Conservation (phyloP, 23 red algal genomes). For the Gracilaria domingensis region DNA sequence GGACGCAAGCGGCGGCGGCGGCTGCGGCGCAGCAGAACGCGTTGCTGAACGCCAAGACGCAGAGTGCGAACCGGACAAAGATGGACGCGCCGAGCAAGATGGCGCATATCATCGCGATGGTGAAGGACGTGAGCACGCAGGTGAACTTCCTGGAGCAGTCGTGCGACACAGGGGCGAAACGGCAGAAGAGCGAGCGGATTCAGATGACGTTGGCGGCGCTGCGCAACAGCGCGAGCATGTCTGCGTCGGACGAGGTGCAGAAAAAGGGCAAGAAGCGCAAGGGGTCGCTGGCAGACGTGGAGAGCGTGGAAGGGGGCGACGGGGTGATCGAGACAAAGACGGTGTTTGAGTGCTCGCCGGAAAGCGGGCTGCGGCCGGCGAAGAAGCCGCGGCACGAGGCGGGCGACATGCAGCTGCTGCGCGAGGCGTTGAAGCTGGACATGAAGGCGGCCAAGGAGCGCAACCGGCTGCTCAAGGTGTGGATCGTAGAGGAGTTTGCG, state of each 20-base stretch:
- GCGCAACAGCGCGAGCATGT: slow-evolving; percentile 39
- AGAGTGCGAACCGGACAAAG: not conserved
- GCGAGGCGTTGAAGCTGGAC: slow-evolving; percentile 70
- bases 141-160: not conserved
- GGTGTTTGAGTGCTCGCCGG: slow-evolving; percentile 53
- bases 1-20: too few relatives aligned
- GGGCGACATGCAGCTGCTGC: slow-evolving; percentile 61
- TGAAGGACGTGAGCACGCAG: not conserved
- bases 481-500: slow-evolving; percentile 69
- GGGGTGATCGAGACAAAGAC: slow-evolving; percentile 44
- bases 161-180: not conserved
- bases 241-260: not conserved
- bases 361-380: slow-evolving; percentile 58
- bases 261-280: slow-evolving; percentile 11
- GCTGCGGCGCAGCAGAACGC: not conserved
- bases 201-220: slow-evolving; percentile 74
- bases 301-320: slow-evolving; percentile 10
- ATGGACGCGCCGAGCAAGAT: not conserved
- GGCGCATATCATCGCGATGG: not conserved
- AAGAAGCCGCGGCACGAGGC: slow-evolving; percentile 67
- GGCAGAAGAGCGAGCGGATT: slow-evolving; percentile 60
- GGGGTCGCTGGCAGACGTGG: slow-evolving; percentile 43
- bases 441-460: slow-evolving; percentile 56
- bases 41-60: too few relatives aligned
- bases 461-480: slow-evolving; percentile 41